A percentile compares a stretch with the other conserved stretches of the same genome.
Evolutionary conservation across 2,329 filamentous ascomycete species (phyloP).

Genomic region (Fonsecaea multimorphosa): DNA sequence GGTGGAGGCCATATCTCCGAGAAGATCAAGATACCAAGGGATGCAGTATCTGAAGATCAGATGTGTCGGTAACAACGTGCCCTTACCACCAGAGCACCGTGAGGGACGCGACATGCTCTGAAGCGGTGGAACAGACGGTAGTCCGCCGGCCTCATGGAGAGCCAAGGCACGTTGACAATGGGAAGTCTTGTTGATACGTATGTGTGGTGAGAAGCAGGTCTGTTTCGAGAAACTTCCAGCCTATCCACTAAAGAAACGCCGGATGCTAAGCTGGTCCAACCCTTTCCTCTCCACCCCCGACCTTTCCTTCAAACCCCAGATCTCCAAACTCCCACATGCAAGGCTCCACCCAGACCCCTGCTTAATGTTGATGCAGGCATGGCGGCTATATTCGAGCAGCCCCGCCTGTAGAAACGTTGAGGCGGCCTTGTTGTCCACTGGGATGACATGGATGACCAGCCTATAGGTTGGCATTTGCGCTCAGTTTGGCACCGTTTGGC

Average conservation of each 20-base stretch:
- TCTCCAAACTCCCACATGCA: not conserved
- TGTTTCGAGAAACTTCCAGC: not conserved
- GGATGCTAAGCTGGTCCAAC: not conserved
- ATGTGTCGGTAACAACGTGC: not conserved
- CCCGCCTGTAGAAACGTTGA: not conserved
- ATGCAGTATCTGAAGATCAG: not conserved
- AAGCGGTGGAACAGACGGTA: not conserved
- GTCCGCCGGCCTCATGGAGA: not conserved
- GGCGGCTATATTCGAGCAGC: not conserved
- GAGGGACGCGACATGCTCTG: not conserved
- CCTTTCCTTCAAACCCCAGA: not conserved
- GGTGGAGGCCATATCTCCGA: not conserved
- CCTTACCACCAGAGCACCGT: not conserved
- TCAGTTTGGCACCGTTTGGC: not conserved
- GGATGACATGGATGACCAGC: not conserved
- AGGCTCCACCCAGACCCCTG: too few species aligned
- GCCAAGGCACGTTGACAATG: not conserved
- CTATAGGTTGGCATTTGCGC: not conserved
- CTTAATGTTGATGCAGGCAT: not conserved
- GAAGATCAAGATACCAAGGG: not conserved
- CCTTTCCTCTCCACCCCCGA: slow-evolving; percentile 2
- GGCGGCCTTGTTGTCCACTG: not conserved
- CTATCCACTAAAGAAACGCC: not conserved
- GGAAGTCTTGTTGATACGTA: not conserved
- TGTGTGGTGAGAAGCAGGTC: not conserved